Conservation (phyloP, 2,329 filamentous ascomycete species). For the Claviceps humidiphila region DNA sequence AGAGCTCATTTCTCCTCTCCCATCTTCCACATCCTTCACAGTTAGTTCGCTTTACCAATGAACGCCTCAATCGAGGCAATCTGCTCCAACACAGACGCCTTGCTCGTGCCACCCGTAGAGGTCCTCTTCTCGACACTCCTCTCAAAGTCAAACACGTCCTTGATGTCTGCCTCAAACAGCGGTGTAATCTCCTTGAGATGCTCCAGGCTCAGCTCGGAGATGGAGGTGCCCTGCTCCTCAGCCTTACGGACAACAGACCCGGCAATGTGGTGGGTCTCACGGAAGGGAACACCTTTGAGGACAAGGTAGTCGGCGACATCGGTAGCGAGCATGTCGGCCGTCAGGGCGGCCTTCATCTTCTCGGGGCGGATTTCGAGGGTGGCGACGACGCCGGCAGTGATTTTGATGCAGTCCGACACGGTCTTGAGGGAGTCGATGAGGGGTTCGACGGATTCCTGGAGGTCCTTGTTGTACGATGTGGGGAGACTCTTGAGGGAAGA, state of each 20-base stretch:
- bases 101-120: conserved; percentile 5
- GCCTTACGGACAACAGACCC: conserved; percentile 4
- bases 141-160: conserved; percentile 7
- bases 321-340: conserved; percentile 8
- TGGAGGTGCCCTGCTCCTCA: conserved; percentile 5
- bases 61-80: neutral
- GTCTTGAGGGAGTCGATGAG: conserved; percentile 1
- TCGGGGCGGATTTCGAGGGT: conserved; percentile 4
- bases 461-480: conserved; percentile 3
- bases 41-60: neutral
- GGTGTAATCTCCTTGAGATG: conserved; percentile 4
- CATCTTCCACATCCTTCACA: too few relatives aligned
- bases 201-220: conserved; percentile 3
- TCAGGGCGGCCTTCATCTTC: conserved; percentile 5
- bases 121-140: conserved; percentile 6
- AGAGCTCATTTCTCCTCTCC: too few relatives aligned
- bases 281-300: conserved; percentile 6
- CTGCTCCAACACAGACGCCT: conserved; percentile 4
- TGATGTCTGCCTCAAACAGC: conserved; percentile 5
- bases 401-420: conserved; percentile 1
- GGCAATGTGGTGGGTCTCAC: conserved; percentile 8
- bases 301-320: conserved; percentile 8
- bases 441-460: neutral
- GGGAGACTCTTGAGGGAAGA: conserved; percentile 2
- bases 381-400: neutral